A percentile compares a stretch with the other conserved stretches of the same genome.
phyloP scores from a whole-genome alignment of 2,329 filamentous ascomycete genomes.

The Colletotrichum aenigma region DNA sequence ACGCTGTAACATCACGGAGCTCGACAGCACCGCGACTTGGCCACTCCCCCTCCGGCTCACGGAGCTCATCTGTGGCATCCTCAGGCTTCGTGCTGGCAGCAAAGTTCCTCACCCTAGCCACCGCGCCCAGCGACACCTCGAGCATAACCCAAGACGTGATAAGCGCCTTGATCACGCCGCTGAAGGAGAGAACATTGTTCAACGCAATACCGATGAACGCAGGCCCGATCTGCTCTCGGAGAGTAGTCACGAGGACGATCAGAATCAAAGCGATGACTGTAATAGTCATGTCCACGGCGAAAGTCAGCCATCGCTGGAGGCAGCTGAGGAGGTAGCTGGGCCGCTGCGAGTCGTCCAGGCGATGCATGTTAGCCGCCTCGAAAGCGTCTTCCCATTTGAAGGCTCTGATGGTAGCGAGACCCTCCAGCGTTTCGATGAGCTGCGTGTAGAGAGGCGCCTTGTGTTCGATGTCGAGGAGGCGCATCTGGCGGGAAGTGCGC shows the following conservation, averaged over 20 bases:
- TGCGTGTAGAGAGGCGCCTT: constrained; percentile 39
- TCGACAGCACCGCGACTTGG: not conserved
- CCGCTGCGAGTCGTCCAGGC: constrained; percentile 52
- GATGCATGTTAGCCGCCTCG: constrained; percentile 38
- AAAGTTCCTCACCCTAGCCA: constrained; percentile 15
- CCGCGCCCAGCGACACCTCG: constrained; percentile 15
- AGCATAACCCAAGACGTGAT: constrained; percentile 18
- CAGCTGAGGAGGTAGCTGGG: constrained; percentile 56
- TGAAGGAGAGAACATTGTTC: constrained; percentile 6
- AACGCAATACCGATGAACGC: constrained; percentile 11
- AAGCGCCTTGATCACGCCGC: not conserved
- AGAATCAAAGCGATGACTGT: constrained; percentile 46
- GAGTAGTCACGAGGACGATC: constrained; percentile 43
- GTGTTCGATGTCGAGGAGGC: constrained; percentile 38
- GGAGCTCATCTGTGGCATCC: not conserved
- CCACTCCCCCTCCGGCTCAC: not conserved
- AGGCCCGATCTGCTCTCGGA: constrained; percentile 7
- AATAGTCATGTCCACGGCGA: constrained; percentile 52
- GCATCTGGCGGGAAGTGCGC: constrained; percentile 40
- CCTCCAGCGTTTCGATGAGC: constrained; percentile 48
- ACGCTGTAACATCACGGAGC: not conserved
- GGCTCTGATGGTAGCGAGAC: constrained; percentile 51
- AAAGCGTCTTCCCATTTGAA: constrained; percentile 51
- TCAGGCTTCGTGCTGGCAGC: not conserved
- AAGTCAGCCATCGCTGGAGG: constrained; percentile 55